phyloP scores from a whole-genome alignment of 164 flowering plant species.

The Brasenia schreberi region DNA sequence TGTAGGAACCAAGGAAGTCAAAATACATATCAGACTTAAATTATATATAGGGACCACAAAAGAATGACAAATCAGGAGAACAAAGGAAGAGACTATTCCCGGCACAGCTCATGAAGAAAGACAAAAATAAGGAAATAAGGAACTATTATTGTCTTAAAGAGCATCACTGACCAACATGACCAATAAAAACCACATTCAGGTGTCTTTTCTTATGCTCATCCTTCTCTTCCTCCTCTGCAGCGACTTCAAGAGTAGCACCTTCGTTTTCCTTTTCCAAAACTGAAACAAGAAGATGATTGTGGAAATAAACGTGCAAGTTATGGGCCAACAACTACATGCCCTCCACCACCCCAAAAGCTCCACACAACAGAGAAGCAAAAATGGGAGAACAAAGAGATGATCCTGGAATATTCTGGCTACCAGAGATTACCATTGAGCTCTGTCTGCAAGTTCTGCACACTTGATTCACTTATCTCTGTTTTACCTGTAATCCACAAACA shows the following conservation, averaged over 20 bases:
- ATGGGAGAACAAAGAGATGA: no score
- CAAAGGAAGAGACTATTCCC: no score
- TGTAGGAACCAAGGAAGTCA: no score
- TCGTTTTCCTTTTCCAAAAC: constrained; percentile 32
- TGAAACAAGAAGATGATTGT: neutral
- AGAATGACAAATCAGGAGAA: no score
- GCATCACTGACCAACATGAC: constrained; percentile 72
- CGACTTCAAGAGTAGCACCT: constrained; percentile 19
- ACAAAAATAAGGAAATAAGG: neutral
- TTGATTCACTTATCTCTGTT: neutral
- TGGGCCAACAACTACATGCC: neutral
- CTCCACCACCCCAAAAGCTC: neutral
- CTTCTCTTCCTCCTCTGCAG: constrained; percentile 24
- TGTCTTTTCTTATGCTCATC: constrained; percentile 54
- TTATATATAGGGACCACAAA: no score
- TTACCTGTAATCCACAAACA: neutral
- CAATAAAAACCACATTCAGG: constrained; percentile 88
- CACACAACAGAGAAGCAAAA: neutral
- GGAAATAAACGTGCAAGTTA: neutral
- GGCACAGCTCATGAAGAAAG: neutral
- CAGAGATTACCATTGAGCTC: constrained; percentile 8
- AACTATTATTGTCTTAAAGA: neutral
- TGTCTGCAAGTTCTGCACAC: constrained; percentile 1
- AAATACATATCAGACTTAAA: no score
- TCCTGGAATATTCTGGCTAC: neutral